Evolutionary conservation across 495 filamentous ascomycete species (phyloP), one percentile per base, ranked within the genome.

Genomic region (Tuber brumale): DNA sequence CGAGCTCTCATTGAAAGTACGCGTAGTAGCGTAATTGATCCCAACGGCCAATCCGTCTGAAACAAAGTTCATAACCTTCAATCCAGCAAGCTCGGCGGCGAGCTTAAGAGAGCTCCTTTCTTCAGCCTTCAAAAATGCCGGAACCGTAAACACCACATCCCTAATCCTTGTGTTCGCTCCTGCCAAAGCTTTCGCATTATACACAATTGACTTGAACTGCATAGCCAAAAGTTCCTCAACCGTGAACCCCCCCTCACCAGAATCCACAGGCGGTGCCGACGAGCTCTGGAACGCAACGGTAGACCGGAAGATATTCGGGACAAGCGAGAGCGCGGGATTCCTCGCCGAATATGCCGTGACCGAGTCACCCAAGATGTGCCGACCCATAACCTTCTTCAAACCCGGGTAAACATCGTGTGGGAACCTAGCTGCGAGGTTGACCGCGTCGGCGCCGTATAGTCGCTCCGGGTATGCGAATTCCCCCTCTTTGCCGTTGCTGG

Each of bases 221-320:
- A 99, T 99, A 69, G 96, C 94, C 84, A 99, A 83, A 81, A 99
- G 87, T 86, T 99, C 95, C 86, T 99, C 96, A 7, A 97, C 90
- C 77, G 91, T 85, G 85, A 94, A 98, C 39, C 91, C 88, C 75
- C 91, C 89, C 84, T 91, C 90, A 75, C 77, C 84, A 76, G 91
- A 86, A 23, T 87, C 88, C 23, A 86, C 84, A 0, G 88, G 87
- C 72, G 96, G 91, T 70, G 89, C 88, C 76, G 88, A 87, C 70
- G 81, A 82, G 85, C 93, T 97, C 84, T 91, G 90, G 82, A 98
- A 90, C 43, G 89, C 89, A 74, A 92, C 90, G 2, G 92, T 94
- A 19, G 88, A 89, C 73, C 92, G 88, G n/a, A 87, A 88, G 81
- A 88, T 85, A 72, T 88, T 85, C 0, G 86, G 83, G 72, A 86